Evolutionary conservation across 2,329 filamentous ascomycete species (phyloP).

Genomic region (Cladophialophora bantiana): DNA sequence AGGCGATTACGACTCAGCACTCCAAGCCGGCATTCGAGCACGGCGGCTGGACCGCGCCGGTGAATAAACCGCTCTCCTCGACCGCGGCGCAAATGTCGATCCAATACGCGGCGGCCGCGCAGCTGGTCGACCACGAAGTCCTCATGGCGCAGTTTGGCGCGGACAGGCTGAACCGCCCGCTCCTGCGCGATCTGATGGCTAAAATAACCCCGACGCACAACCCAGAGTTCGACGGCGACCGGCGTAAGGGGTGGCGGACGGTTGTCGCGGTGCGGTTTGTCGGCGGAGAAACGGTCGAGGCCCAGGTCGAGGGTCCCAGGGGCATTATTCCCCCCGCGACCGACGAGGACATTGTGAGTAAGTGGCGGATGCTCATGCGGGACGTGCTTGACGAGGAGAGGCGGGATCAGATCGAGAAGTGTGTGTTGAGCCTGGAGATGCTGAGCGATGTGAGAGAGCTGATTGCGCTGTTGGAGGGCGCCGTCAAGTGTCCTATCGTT

Average conservation of each 20-base stretch:
- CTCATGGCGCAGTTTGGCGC: constrained; percentile 46
- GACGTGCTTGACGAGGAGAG: constrained; percentile 44
- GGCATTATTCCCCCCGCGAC: constrained; percentile 46
- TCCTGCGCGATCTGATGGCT: constrained; percentile 47
- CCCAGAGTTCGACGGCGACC: constrained; percentile 27
- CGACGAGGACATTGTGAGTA: constrained; percentile 49
- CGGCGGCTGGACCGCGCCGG: constrained; percentile 47
- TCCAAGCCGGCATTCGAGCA: constrained; percentile 46
- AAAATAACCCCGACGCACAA: constrained; percentile 42
- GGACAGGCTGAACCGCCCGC: constrained; percentile 46
- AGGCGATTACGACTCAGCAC: constrained; percentile 44
- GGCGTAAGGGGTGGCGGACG: constrained; percentile 29
- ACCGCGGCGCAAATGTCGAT: constrained; percentile 52
- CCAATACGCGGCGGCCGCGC: constrained; percentile 47
- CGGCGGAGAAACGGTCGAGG: constrained; percentile 33
- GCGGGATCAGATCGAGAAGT: constrained; percentile 43
- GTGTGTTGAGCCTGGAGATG: constrained; percentile 44
- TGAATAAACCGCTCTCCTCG: constrained; percentile 44
- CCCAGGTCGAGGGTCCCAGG: constrained; percentile 39
- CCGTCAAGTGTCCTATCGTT: constrained; percentile 25
- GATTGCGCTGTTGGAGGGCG: constrained; percentile 30
- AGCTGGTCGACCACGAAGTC: constrained; percentile 50
- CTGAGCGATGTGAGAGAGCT: constrained; percentile 40
- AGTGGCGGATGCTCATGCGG: constrained; percentile 46
- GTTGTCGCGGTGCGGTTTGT: constrained; percentile 40